These are phyloP conservation scores for Metschnikowia vanudenii DNA, from an alignment of 805 yeast species.

Conservation along the genomic window DNA sequence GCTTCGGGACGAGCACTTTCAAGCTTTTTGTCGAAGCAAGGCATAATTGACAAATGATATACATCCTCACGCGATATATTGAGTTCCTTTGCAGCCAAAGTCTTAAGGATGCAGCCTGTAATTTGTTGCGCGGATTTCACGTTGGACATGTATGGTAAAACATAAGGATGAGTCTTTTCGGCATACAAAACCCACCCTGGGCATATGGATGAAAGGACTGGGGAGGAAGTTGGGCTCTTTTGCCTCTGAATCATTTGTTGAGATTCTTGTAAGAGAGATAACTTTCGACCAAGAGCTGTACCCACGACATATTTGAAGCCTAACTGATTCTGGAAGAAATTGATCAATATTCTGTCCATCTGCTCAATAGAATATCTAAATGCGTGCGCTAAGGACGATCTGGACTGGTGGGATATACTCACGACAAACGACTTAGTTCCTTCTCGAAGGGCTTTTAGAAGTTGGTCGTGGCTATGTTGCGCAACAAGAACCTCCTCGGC, in stretches of 20 bases:
- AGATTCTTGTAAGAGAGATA: constrained; percentile 51
- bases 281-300: constrained; percentile 73
- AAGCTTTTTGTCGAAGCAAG: constrained; percentile 93
- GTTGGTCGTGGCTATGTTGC: constrained; percentile 82
- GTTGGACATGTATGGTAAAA: constrained; percentile 65
- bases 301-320: constrained; percentile 80
- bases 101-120: constrained; percentile 75
- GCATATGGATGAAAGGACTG: constrained; percentile 71
- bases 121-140: constrained; percentile 93
- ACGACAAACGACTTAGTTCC: constrained; percentile 51
- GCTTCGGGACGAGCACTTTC: constrained; percentile 86
- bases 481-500: constrained; percentile 94
- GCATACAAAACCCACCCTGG: constrained; percentile 98
- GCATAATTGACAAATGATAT: constrained; percentile 89
- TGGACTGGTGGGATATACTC: constrained; percentile 80
- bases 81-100: constrained; percentile 36
- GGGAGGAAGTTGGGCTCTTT: constrained; percentile 29
- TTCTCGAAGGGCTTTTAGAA: constrained; percentile 55
- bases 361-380: constrained; percentile 49
- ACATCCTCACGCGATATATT: constrained; percentile 38
- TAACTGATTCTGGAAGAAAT: constrained; percentile 56
- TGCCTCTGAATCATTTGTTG: constrained; percentile 46
- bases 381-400: constrained; percentile 79
- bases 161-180: constrained; percentile 90
- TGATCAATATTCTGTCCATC: constrained; percentile 60